A percentile compares a stretch with the other conserved stretches of the same genome.
phyloP scores from a whole-genome alignment of 352 stramenopile genomes.

The Plasmopara halstedii region DNA sequence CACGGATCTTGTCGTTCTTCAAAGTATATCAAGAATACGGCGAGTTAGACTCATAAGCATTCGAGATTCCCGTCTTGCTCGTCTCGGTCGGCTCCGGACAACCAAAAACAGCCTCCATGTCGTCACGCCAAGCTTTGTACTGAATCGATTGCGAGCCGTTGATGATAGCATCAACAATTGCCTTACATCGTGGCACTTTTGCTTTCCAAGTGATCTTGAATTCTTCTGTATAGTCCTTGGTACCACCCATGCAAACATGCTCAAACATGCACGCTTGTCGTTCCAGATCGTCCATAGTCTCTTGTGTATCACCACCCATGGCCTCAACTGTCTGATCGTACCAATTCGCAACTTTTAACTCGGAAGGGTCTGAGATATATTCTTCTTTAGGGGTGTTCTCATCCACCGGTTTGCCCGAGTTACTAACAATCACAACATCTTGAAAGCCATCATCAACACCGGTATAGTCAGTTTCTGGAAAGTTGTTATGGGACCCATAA shows the following conservation, averaged over 20 bases:
- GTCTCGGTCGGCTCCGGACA: constrained; percentile 25
- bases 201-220: constrained; percentile 44
- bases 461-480: constrained; percentile 14
- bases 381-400: constrained; percentile 6
- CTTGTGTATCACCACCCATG: constrained; percentile 23
- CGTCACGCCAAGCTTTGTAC: constrained; percentile 26
- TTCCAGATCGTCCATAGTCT: constrained; percentile 44
- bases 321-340: constrained; percentile 32
- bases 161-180: constrained; percentile 35
- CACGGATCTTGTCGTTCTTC: no score
- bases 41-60: neutral
- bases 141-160: constrained; percentile 27
- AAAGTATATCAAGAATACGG: no score
- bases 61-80: neutral
- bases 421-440: constrained; percentile 10
- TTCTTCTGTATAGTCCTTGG: constrained; percentile 31
- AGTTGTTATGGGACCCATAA: constrained; percentile 18
- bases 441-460: constrained; percentile 16
- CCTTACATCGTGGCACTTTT: constrained; percentile 33
- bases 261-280: constrained; percentile 52
- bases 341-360: constrained; percentile 31
- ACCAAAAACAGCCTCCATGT: constrained; percentile 32
- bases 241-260: constrained; percentile 41
- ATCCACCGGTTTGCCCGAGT: constrained; percentile 6
- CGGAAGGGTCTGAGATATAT: constrained; percentile 23